Conservation (phyloP, 164 flowering plant genomes). For the Cinnamomum micranthum region DNA sequence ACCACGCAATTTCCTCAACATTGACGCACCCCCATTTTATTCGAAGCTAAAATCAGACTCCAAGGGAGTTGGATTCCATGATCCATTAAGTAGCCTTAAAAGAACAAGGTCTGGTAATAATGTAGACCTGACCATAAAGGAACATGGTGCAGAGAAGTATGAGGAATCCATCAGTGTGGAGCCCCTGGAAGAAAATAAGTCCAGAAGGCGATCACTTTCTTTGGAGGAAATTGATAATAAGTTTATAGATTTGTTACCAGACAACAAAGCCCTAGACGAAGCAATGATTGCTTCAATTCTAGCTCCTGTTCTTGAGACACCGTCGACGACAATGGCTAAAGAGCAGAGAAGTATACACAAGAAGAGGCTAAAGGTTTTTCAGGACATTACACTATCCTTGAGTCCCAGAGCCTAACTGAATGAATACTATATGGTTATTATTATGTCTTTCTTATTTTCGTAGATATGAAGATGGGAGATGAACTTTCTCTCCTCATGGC, state of each 20-base stretch:
- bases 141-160: background rate
- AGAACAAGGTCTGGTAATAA: conserved; percentile 65
- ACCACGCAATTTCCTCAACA: conserved; percentile 44
- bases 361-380: conserved; percentile 83
- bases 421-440: background rate
- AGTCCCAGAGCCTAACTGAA: conserved; percentile 62
- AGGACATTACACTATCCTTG: conserved; percentile 69
- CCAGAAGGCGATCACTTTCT: conserved; percentile 39
- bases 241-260: conserved; percentile 46
- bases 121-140: conserved; percentile 12
- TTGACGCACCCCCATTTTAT: conserved; percentile 71
- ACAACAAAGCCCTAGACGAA: conserved; percentile 70
- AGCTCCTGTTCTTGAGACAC: conserved; percentile 28
- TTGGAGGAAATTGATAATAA: conserved; percentile 30
- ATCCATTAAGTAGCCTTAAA: conserved; percentile 44
- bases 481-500: conserved; percentile 77
- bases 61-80: conserved; percentile 28
- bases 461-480: conserved; percentile 50
- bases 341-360: conserved; percentile 46
- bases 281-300: conserved; percentile 83
- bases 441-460: background rate
- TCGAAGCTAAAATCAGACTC: conserved; percentile 32
- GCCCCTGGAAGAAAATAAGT: conserved; percentile 43
- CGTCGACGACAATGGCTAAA: conserved; percentile 7
- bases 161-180: background rate